A percentile compares a stretch with the other conserved stretches of the same genome.
Conservation (phyloP, 306 rosid genomes). For the Dalbergia oliveri region DNA sequence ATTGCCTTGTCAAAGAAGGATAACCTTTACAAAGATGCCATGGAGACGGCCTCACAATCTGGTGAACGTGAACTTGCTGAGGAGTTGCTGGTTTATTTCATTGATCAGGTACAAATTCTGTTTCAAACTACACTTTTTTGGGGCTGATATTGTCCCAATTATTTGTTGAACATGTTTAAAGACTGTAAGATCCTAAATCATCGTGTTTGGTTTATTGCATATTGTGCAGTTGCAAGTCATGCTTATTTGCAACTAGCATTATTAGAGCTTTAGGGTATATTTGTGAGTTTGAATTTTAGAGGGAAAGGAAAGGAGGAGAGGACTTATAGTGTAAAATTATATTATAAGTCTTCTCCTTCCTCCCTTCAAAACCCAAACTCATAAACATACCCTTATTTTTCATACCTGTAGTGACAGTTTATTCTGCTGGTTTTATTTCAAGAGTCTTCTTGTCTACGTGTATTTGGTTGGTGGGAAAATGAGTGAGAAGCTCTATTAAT, state of each 20-base stretch:
- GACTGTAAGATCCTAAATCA: constrained; percentile 10
- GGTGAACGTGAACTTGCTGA: constrained; percentile 99
- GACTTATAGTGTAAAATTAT: too few relatives aligned
- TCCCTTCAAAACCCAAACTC: too few relatives aligned
- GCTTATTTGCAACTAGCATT: constrained; percentile 13
- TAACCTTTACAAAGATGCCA: constrained; percentile 98
- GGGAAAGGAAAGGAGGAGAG: too few relatives aligned
- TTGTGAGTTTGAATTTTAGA: too few relatives aligned
- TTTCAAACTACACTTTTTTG: constrained; percentile 4
- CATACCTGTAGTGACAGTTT: constrained; percentile 12
- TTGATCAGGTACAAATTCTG: constrained; percentile 75
- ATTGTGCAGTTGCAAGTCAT: constrained; percentile 30
- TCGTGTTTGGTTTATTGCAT: constrained; percentile 31
- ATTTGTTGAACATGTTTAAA: constrained; percentile 9
- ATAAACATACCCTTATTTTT: too few relatives aligned
- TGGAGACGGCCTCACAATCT: constrained; percentile 99
- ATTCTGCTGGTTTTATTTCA: constrained; percentile 19
- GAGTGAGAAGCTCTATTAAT: too few relatives aligned
- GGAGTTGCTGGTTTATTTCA: constrained; percentile 93
- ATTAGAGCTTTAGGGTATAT: constrained; percentile 9
- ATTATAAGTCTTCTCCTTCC: too few relatives aligned
- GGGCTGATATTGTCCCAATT: not conserved
- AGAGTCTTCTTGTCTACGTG: constrained; percentile 14
- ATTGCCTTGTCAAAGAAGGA: constrained; percentile 98
- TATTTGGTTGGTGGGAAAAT: too few relatives aligned